Base-by-base conservation (phyloP, 2,329 filamentous ascomycete genomes). In the Volutella citrinella region DNA sequence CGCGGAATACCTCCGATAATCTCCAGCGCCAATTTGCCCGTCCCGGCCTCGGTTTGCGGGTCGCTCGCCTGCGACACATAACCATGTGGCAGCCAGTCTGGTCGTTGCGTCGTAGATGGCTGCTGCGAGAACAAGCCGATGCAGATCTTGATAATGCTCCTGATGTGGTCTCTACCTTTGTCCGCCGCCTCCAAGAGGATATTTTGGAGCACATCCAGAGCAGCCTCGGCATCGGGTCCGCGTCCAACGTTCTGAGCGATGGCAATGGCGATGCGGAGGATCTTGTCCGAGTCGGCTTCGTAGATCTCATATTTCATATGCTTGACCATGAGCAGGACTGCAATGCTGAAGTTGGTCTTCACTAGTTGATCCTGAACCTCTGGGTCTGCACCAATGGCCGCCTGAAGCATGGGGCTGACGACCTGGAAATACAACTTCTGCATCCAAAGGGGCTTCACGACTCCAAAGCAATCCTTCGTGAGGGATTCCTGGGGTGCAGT, bases 291-390 rank as follows among this genome's bases (percentile, higher is more conserved):
- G 30, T 80, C 74, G 12, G 69, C 65, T 26, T 75, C 65, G 51
- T 76, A 80, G 13, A 76, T 65, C 3, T 63, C 51, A 32, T 70
- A 75, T 13, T 56, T 57, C 37, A 78, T 65, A 48, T 76, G 66
- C 40, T 64, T 68, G 7, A 76, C 57, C 28, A 74, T 61, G 1
- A 69, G 58, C 6, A 80, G 60, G 6, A 70, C 62, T 4, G 65
- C 68, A 18, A 76, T 61, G 19, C 70, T 64, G 32, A 67, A 68
- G 39, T 69, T 70, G 2, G 54, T 57, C 39, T 52, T 61, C 32
- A 45, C 40, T 8, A 46, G 46, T 11, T 51, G 56, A 21, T 54
- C 56, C 13, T 50, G 46, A 5, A 51, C 37, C 7, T 53, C 43
- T 15, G 59, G 44, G n/a, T 61, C 46, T 13, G 48, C 41, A 19